A percentile compares a stretch with the other conserved stretches of the same genome.
Evolutionary conservation across 2,329 filamentous ascomycete genomes (phyloP).

Genomic region (Cercospora nicotianae): DNA sequence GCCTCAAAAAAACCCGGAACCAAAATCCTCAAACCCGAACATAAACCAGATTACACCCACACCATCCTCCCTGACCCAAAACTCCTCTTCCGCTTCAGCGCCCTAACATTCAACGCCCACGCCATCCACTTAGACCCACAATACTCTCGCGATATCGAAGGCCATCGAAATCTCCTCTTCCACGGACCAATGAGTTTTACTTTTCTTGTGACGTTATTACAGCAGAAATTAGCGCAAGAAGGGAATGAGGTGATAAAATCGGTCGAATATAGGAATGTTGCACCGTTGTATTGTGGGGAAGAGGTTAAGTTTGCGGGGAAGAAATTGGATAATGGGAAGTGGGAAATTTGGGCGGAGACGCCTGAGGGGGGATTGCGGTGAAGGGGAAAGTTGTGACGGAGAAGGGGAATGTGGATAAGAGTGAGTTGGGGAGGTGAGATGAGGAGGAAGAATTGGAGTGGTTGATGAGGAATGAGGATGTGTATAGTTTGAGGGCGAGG

Average conservation of each 20-base stretch:
- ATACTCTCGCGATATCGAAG: constrained; percentile 71
- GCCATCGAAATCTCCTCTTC: constrained; percentile 72
- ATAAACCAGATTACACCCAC: constrained; percentile 57
- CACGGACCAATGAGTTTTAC: constrained; percentile 82
- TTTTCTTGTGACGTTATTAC: constrained; percentile 70
- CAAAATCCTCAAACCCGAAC: constrained; percentile 49
- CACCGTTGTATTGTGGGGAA: constrained; percentile 76
- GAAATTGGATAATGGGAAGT: constrained; percentile 44
- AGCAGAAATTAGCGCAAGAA: constrained; percentile 50
- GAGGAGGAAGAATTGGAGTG: constrained; percentile 12
- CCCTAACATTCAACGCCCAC: constrained; percentile 90
- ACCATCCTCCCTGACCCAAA: constrained; percentile 64
- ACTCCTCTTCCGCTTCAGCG: constrained; percentile 86
- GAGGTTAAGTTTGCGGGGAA: constrained; percentile 68
- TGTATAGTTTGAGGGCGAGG: constrained; percentile 7
- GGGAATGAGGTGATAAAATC: constrained; percentile 48
- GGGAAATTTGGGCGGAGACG: constrained; percentile 45
- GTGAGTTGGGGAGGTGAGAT: constrained; percentile 17
- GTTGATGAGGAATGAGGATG: constrained; percentile 21
- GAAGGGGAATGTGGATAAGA: constrained; percentile 22
- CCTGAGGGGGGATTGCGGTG: constrained; percentile 47
- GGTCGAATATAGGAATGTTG: constrained; percentile 78
- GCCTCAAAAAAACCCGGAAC: constrained; percentile 31
- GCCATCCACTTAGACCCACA: constrained; percentile 78
- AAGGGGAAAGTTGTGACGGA: constrained; percentile 44